Base-by-base conservation (phyloP, 805 yeast species). In the Metschnikowia cubensis region DNA sequence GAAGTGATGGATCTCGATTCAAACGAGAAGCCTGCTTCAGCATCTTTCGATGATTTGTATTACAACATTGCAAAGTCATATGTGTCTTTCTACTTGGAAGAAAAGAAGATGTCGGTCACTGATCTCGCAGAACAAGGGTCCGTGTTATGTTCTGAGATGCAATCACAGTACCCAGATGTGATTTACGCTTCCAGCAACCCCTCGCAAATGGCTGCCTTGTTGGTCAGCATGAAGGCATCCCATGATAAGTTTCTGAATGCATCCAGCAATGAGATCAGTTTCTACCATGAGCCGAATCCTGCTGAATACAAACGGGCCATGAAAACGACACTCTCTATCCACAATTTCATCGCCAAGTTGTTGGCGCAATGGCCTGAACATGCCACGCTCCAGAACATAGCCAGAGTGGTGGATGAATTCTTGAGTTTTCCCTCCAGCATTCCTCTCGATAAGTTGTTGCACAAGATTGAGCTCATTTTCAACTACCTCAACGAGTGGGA, bases 401-500 rank as follows among this genome's bases (percentile, higher is more conserved):
- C 71, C 35, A 71, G 84, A 52, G 81, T 84, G 7, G 79, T 87
- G 55, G 67, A 74, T 14, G 98, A 91, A 62, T 79, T 86, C 51
- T 65, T 87, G 50, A 66, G 67, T 3, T 85, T 74, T 59, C 80
- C 96, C 0, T 73, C 83, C 2, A 70, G 74, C 31, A 81, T 87
- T 0, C 94, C 99, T 0, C 68, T 94, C 33, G 91, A 91, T 8
- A 79, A 86, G 57, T 76, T 84, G 49, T 72, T 95, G 39, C 87
- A 85, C 45, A 91, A 91, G 66, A 69, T 89, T 34, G 99, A 94
- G 67, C 96, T 88, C 62, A 79, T 92, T 29, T 88, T 87, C 61
- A 86, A 89, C 0, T 84, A 80, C 61, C 76, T 91, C 53, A 77
- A 85, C 22, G 98, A 94, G 64, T 94, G 99, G 97, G 94, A 94